Evolutionary conservation across 768 basidiomycete genomes (phyloP).

Genomic region (Pleurotus sapidus): DNA sequence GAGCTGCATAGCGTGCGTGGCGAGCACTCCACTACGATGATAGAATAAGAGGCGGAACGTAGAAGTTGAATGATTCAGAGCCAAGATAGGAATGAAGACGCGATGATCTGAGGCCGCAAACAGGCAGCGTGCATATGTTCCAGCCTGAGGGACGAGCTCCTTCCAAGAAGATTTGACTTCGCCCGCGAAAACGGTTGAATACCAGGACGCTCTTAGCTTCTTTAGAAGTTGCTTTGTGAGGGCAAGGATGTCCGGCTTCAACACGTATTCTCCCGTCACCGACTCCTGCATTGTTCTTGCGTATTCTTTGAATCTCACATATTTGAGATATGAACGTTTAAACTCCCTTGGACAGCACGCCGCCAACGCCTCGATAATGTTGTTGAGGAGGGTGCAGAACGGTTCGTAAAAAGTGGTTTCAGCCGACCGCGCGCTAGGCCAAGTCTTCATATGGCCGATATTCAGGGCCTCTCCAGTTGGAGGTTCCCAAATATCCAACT

Average conservation of each 20-base stretch:
- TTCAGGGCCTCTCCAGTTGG: background rate
- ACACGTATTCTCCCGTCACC: background rate
- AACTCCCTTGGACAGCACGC: background rate
- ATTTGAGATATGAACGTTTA: background rate
- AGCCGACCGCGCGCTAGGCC: background rate
- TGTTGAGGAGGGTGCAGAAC: background rate
- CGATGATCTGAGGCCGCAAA: conserved; percentile 4
- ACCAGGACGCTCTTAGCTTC: background rate
- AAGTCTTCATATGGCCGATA: background rate
- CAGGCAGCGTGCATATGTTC: conserved; percentile 1
- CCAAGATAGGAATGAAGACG: conserved; percentile 1
- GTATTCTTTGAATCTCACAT: background rate
- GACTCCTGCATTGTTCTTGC: background rate
- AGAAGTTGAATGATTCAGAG: background rate
- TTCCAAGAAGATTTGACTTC: conserved; percentile 4
- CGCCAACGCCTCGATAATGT: background rate
- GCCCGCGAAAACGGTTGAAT: background rate
- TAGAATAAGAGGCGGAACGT: conserved; percentile 7
- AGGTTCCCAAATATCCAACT: background rate
- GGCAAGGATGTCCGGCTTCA: background rate
- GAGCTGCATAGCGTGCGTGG: background rate
- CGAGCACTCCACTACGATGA: conserved; percentile 1
- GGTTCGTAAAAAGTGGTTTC: background rate
- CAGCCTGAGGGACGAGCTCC: background rate
- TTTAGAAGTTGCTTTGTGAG: background rate